Conservation (phyloP, 176 grass and related monocot species). For the Oryza punctata region DNA sequence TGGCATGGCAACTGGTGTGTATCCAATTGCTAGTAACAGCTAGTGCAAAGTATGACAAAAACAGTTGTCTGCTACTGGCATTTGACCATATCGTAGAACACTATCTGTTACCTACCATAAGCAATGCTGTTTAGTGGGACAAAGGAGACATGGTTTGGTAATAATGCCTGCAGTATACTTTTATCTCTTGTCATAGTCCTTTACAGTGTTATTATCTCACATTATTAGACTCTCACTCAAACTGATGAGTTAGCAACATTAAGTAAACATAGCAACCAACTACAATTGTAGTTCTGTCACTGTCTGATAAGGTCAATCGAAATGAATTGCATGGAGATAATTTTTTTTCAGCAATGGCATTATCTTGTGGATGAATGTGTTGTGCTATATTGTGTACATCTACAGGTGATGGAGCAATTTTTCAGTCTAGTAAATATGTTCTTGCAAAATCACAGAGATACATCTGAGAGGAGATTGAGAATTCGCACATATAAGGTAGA, state of each 20-base stretch:
- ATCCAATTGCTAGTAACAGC: not conserved
- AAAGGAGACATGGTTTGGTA: not conserved
- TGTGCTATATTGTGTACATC: conserved; percentile 1
- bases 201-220: not conserved
- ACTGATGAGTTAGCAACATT: not conserved
- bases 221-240: not conserved
- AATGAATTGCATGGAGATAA: not conserved
- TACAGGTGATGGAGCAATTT: conserved; percentile 99
- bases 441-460: conserved; percentile 91
- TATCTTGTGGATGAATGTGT: not conserved
- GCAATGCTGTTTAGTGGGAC: not conserved
- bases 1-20: conserved; percentile 3
- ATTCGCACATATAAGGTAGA: conserved; percentile 95
- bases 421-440: conserved; percentile 95
- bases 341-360: not conserved
- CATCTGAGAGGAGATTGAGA: conserved; percentile 87
- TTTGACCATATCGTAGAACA: not conserved
- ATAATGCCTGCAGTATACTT: not conserved
- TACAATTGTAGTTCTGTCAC: not conserved
- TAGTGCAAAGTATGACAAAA: not conserved
- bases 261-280: not conserved
- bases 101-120: not conserved
- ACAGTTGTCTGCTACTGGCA: not conserved
- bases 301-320: conserved; percentile 14
- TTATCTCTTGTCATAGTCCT: not conserved